phyloP scores from a whole-genome alignment of 2,329 filamentous ascomycete species.

The Biscogniauxia mediterranea region DNA sequence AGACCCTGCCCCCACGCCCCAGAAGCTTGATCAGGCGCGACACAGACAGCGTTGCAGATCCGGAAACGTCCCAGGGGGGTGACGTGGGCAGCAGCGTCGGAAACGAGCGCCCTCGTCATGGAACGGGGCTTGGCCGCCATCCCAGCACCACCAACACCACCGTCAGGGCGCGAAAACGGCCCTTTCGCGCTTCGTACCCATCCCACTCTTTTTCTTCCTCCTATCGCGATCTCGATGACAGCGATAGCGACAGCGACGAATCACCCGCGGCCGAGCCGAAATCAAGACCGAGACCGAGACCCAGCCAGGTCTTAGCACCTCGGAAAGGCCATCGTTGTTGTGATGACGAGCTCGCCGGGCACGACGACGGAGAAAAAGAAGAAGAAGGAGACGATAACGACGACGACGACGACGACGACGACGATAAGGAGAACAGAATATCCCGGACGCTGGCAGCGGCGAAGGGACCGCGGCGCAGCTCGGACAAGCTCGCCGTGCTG shows the following conservation, averaged over 20 bases:
- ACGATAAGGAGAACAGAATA: slow-evolving; percentile 1
- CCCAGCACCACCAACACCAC: background rate
- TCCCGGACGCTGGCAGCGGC: slow-evolving; percentile 4
- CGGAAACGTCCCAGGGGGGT: slow-evolving; percentile 10
- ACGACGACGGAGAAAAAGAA: background rate
- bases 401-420: slow-evolving; percentile 17
- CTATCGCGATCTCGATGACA: too few relatives aligned
- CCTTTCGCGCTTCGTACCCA: background rate
- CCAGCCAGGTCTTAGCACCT: background rate
- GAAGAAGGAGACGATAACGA: background rate
- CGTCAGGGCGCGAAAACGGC: background rate
- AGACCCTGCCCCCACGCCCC: slow-evolving; percentile 4
- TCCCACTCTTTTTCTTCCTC: background rate
- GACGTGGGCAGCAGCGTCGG: slow-evolving; percentile 1
- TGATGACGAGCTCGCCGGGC: slow-evolving; percentile 2
- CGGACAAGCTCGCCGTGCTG: slow-evolving; percentile 12
- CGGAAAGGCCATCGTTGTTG: background rate
- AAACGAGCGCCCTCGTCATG: slow-evolving; percentile 6
- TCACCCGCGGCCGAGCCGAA: background rate
- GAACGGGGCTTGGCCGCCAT: background rate
- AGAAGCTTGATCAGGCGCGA: slow-evolving; percentile 13
- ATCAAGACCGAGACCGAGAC: background rate
- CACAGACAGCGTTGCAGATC: slow-evolving; percentile 15
- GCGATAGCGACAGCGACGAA: too few relatives aligned
- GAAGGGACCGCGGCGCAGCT: slow-evolving; percentile 18